A percentile compares a stretch with the other conserved stretches of the same genome.
Evolutionary conservation across 2,329 filamentous ascomycete genomes (phyloP).

Genomic region (Macrophomina phaseolina): DNA sequence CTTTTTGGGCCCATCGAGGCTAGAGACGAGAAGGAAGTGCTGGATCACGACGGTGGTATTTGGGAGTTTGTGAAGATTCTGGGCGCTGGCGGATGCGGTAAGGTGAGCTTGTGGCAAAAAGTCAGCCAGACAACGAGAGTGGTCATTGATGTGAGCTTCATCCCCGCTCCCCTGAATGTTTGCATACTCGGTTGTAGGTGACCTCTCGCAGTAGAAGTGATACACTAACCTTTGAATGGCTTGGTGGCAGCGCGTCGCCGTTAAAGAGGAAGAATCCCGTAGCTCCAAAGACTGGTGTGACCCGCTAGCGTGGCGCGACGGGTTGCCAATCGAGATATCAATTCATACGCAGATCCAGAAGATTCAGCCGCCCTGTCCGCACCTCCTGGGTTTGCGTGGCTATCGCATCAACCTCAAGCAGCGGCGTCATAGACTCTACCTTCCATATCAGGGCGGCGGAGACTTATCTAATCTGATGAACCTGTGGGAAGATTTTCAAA

Average conservation of each 20-base stretch:
- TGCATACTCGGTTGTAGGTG: too few species aligned
- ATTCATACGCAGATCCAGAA: neutral
- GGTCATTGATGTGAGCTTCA: constrained; percentile 1
- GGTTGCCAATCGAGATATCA: neutral
- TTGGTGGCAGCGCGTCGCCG: neutral
- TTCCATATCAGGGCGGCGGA: neutral
- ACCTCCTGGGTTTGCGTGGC: neutral
- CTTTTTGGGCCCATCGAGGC: neutral
- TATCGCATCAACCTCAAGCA: constrained; percentile 2
- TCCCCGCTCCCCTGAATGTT: too few species aligned
- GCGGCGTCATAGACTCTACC: constrained; percentile 1
- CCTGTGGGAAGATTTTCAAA: neutral
- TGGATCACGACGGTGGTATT: neutral
- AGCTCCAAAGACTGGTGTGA: neutral
- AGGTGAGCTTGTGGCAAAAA: neutral
- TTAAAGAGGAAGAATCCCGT: neutral
- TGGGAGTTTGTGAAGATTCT: neutral
- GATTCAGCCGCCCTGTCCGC: constrained; percentile 5
- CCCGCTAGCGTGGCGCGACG: neutral
- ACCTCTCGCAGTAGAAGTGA: too few species aligned
- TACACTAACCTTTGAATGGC: neutral
- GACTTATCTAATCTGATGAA: neutral
- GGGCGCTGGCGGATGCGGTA: neutral
- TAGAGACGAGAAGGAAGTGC: neutral
- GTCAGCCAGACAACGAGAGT: neutral